Evolutionary conservation across 2,329 filamentous ascomycete genomes (phyloP), one percentile per base, ranked within the genome.

Genomic region (Colletotrichum sp.): DNA sequence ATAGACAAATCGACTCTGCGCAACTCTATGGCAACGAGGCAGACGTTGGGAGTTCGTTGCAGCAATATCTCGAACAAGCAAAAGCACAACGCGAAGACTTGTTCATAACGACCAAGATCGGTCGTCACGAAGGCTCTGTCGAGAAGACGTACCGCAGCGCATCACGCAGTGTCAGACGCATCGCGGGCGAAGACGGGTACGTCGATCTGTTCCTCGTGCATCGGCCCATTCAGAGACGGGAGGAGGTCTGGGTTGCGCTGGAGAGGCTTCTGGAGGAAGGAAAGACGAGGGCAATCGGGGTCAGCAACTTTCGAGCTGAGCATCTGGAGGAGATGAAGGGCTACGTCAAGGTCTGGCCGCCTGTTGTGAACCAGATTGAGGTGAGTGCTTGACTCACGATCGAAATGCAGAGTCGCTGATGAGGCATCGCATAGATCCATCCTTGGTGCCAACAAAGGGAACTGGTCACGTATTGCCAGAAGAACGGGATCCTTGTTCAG

Each of bases 291-390:
- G 89, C 88, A 48, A 94, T 95, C 79, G 94, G 94, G 0, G 93
- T 95, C 68, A 94, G 92, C 82, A 95, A 95, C 80, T 95, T 91
- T 79, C 92, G 92, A 4, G 89, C 92, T 64, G 87, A 89, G 58
- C 91, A 94, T 80, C 90, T 95, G 28, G 90, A 95, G 80, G 92
- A 94, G 83, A 88, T 95, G 86, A 93, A 91, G 82, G 82, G 83
- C 32, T 93, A 91, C 82, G 93, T 92, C n/a, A 89, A 88, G 62
- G 84, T 90, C 4, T 94, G 90, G 89, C 93, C 93, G 65, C 94
- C 93, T n/a, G 89, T 91, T 61, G 92, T 94, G 8, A 94, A 95
- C 80, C 94, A 95, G 82, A 91, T 95, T 77, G 93, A 94, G 89
- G 93, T 93, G 82, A 81, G 87, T 83, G 25, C 25, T 27, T 25